A percentile compares a stretch with the other conserved stretches of the same genome.
These are phyloP conservation scores for Aspergillus novofumigatus DNA, from an alignment of 2,329 filamentous ascomycete genomes.

Conservation along the genomic window DNA sequence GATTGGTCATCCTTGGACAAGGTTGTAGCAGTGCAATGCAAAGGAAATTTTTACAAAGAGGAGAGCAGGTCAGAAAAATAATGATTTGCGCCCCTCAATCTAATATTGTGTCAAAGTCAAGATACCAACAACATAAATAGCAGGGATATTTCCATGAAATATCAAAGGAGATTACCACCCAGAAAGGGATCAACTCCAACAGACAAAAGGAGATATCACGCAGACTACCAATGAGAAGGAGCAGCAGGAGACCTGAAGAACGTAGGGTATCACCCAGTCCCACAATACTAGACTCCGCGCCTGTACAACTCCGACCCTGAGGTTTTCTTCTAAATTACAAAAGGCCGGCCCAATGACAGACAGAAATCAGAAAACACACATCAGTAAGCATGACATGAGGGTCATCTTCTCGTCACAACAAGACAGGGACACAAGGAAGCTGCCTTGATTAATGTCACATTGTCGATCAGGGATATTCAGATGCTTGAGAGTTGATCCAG, in stretches of 20 bases:
- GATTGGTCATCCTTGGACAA: background rate
- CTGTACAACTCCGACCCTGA: background rate
- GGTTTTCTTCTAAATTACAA: background rate
- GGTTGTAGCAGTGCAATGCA: background rate
- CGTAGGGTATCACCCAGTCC: background rate
- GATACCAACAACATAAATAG: background rate
- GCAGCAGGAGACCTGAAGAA: background rate
- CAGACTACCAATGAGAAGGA: background rate
- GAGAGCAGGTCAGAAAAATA: no score
- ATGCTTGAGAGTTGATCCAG: constrained; percentile 36
- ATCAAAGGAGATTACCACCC: background rate
- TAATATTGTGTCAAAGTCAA: background rate
- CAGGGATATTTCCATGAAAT: background rate
- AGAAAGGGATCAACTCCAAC: background rate
- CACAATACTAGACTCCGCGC: background rate
- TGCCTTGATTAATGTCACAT: background rate
- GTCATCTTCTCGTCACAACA: background rate
- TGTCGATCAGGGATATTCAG: constrained; percentile 8
- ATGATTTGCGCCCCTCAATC: background rate
- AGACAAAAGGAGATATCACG: background rate
- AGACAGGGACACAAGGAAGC: background rate
- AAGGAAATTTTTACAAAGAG: no score
- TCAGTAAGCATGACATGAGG: background rate
- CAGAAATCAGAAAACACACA: background rate
- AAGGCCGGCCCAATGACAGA: background rate